Percentiles rank a stretch among this genome's conserved stretches.
phyloP scores from a whole-genome alignment of 345 rosid genomes.

The Geranium brycei region DNA sequence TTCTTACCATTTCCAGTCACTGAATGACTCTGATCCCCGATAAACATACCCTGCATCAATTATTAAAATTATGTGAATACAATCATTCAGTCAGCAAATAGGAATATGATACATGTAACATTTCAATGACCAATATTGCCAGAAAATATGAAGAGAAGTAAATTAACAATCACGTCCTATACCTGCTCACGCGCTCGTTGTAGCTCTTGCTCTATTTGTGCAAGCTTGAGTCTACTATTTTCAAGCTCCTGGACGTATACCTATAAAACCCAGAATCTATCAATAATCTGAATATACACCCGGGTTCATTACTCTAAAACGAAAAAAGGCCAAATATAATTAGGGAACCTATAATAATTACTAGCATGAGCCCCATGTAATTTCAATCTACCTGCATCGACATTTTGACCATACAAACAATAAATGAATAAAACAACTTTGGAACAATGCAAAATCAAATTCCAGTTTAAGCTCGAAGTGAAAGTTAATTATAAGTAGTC shows the following conservation, averaged over 20 bases:
- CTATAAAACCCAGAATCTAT: constrained; percentile 7
- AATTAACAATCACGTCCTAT: background rate
- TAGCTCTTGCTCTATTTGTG: constrained; percentile 36
- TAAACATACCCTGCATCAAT: constrained; percentile 4
- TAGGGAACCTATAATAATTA: background rate
- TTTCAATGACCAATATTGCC: background rate
- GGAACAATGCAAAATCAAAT: background rate
- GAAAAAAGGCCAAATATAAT: background rate
- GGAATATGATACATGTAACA: background rate
- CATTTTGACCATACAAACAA: background rate
- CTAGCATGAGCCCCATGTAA: background rate
- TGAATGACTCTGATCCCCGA: constrained; percentile 4
- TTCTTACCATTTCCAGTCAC: constrained; percentile 1
- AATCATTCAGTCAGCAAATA: background rate
- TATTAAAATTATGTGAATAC: background rate
- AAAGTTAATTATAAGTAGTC: too few relatives aligned
- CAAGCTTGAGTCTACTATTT: constrained; percentile 31
- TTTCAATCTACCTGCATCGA: background rate
- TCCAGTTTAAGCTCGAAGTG: background rate
- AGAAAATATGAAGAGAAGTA: background rate
- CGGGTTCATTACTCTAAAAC: background rate
- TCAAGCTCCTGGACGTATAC: constrained; percentile 44
- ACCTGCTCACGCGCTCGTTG: constrained; percentile 30
- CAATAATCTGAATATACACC: constrained; percentile 5
- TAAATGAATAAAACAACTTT: background rate